Base-by-base conservation (phyloP, 140 eudicot species). In the Senecio squalidus region DNA sequence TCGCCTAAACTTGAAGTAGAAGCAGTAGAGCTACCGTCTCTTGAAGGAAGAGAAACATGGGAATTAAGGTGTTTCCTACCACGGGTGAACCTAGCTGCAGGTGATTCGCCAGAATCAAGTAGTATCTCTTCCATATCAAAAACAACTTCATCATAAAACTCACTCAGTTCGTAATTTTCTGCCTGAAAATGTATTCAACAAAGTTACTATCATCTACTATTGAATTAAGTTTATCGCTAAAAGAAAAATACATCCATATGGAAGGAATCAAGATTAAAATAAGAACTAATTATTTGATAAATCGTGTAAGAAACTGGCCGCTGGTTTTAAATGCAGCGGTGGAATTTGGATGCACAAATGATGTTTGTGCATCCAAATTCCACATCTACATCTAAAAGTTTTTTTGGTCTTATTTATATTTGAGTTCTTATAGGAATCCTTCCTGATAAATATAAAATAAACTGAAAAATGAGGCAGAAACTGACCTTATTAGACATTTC, bases 61-160 rank as follows among this genome's bases (percentile, higher is more conserved):
- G 83, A 66, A 16, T 66, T 61, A 58, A 60, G 66, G 13, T 51
- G 64, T 44, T 60, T 61, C 69, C 66, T 68, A 26, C 77, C 48
- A 47, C 64, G 82, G 36, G 73, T 64, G 33, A 74, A 74, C 65
- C 90, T 73, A 60, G 81, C 66, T 20, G 70, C 79, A 8, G 79
- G 86, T 47, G 96, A 79, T 38, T 84, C 79, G 2, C 68, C 64
- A 15, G 92, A 76, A 65, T 91, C 94, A 0, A 91, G 80, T 46
- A 92, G 78, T 69, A 92, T 83, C 38, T 79, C 98, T 79, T 92
- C 96, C 98, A 92, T 92, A 24, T 92, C 98, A 39, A 74, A 79
- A 29, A 92, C 98, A 30, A 87, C 41, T 55, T 92, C 96, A 63
- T 87, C 84, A 58, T 56, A 87, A 70, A 76, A 72, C 53, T 66